phyloP scores from a whole-genome alignment of 2,329 filamentous ascomycete genomes.

The Colletotrichum sidae region DNA sequence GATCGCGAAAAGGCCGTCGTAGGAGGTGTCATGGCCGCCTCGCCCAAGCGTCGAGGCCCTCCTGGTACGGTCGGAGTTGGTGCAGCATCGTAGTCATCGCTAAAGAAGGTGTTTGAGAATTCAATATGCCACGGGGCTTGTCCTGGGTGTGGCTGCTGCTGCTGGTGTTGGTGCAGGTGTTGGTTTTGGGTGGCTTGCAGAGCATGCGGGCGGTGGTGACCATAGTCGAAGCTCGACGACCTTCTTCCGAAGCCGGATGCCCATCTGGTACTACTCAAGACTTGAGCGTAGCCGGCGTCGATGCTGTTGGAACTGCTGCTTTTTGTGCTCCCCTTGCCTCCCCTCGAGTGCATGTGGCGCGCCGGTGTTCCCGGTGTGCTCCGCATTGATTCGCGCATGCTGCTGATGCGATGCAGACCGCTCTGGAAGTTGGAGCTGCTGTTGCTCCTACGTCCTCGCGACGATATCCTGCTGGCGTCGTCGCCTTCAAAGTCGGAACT shows the following conservation, averaged over 20 bases:
- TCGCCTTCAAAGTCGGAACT: slow-evolving; percentile 71
- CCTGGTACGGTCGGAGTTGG: slow-evolving; percentile 87
- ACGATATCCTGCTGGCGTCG: slow-evolving; percentile 66
- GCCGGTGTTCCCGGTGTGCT: slow-evolving; percentile 51
- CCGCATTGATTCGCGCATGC: slow-evolving; percentile 63
- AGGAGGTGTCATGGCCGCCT: slow-evolving; percentile 19
- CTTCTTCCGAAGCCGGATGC: slow-evolving; percentile 64
- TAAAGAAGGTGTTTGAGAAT: slow-evolving; percentile 60
- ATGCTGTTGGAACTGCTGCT: slow-evolving; percentile 78
- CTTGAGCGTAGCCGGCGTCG: slow-evolving; percentile 71
- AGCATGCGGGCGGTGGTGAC: slow-evolving; percentile 54
- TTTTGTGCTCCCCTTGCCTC: slow-evolving; percentile 76
- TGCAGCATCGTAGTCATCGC: slow-evolving; percentile 79
- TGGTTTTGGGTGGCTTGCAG: slow-evolving; percentile 38
- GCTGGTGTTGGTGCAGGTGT: slow-evolving; percentile 40
- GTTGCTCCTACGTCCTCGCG: slow-evolving; percentile 78
- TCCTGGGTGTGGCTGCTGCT: slow-evolving; percentile 40
- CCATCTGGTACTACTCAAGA: slow-evolving; percentile 69
- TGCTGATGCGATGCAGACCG: slow-evolving; percentile 71
- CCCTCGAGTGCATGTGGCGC: slow-evolving; percentile 63
- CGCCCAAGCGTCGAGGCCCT: slow-evolving; percentile 71
- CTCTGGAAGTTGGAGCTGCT: slow-evolving; percentile 80
- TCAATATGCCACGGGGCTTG: slow-evolving; percentile 58
- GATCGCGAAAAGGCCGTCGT: slow-evolving; percentile 36
- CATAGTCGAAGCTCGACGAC: slow-evolving; percentile 82